phyloP scores from a whole-genome alignment of 139 green algal species.

The Eudorina sp. region DNA sequence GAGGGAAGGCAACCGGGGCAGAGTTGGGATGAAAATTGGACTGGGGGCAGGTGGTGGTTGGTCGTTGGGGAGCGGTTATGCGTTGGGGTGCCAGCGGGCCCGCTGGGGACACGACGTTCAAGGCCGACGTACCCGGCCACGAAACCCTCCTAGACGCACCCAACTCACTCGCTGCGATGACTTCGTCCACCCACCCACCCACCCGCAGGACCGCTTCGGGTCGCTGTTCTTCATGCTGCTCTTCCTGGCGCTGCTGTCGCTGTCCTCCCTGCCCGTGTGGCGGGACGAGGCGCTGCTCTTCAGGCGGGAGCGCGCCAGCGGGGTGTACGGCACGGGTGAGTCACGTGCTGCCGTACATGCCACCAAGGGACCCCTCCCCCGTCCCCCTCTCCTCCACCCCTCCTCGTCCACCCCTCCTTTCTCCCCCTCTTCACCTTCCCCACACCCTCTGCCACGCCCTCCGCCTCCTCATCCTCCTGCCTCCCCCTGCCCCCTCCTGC shows the following conservation, averaged over 20 bases:
- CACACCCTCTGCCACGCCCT: too few species aligned
- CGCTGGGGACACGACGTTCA: too few species aligned
- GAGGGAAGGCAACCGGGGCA: too few species aligned
- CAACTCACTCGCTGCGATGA: too few species aligned
- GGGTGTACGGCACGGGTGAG: constrained; percentile 70
- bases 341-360: background rate
- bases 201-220: constrained; percentile 75
- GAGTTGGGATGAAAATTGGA: too few species aligned
- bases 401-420: background rate
- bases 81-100: too few species aligned
- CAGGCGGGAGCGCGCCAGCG: constrained; percentile 75
- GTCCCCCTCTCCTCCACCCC: background rate
- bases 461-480: background rate
- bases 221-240: constrained; percentile 78
- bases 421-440: background rate
- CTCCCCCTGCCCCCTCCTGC: background rate
- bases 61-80: too few species aligned
- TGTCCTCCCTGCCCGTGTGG: constrained; percentile 79
- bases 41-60: too few species aligned
- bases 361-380: background rate
- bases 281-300: constrained; percentile 78
- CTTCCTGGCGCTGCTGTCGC: constrained; percentile 75
- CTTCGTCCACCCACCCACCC: background rate
- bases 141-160: too few species aligned
- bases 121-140: too few species aligned